A percentile compares a stretch with the other conserved stretches of the same genome.
Conservation (phyloP, 176 grass and related monocot species). For the Avena sativa region DNA sequence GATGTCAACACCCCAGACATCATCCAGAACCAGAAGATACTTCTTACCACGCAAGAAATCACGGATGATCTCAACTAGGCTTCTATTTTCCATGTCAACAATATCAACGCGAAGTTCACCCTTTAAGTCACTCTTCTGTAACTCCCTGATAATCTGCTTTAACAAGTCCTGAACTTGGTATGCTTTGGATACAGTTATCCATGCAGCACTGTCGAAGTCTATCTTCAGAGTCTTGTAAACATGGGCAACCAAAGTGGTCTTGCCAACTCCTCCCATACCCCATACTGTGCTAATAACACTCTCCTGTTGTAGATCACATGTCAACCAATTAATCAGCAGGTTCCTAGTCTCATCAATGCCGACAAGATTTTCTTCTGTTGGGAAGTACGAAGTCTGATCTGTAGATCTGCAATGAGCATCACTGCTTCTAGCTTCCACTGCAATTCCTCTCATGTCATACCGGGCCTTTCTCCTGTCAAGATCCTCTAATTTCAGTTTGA, state of each 20-base stretch:
- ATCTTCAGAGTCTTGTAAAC: conserved; percentile 19
- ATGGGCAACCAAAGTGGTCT: conserved; percentile 22
- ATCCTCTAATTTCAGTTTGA: conserved; percentile 4
- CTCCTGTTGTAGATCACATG: conserved; percentile 16
- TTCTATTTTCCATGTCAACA: conserved; percentile 14
- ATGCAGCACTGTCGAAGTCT: conserved; percentile 18
- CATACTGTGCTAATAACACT: conserved; percentile 18
- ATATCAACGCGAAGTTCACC: conserved; percentile 17
- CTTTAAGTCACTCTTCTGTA: conserved; percentile 18
- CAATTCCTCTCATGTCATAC: conserved; percentile 18
- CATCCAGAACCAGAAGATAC: conserved; percentile 12
- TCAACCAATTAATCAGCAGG: not conserved
- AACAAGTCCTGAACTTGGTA: conserved; percentile 25
- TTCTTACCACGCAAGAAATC: conserved; percentile 10
- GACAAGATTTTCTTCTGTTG: conserved; percentile 10
- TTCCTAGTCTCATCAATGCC: conserved; percentile 12
- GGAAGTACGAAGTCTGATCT: not conserved
- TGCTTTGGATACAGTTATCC: conserved; percentile 6
- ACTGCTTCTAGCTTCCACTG: not conserved
- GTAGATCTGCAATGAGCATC: conserved; percentile 1
- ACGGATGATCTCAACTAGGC: conserved; percentile 18
- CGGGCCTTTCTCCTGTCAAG: not conserved
- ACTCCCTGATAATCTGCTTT: conserved; percentile 23
- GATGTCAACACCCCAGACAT: conserved; percentile 22
- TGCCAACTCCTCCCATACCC: conserved; percentile 11